Base-by-base conservation (phyloP, 2,329 filamentous ascomycete species). In the Aspergillus spinulosporus region DNA sequence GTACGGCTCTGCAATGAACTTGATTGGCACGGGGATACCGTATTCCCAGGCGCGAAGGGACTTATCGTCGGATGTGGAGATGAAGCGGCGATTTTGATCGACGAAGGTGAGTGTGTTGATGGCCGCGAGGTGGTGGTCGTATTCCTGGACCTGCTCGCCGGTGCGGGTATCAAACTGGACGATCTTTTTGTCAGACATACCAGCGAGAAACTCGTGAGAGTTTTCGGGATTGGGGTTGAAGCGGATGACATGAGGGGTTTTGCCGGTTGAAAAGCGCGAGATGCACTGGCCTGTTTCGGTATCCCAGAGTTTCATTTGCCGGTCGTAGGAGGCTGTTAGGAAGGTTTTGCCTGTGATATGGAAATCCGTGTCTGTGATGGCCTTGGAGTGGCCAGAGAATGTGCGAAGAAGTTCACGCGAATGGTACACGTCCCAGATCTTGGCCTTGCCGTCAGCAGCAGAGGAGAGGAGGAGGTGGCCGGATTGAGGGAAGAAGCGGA, bases 111-210 rank as follows among this genome's bases (percentile, higher is more conserved):
- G 90, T 7, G 94, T 97, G 77, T 99, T 99, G 79, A 99, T 88
- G 26, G 94, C 91, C n/a, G 92, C 94, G 60, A 99, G 79, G 73
- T 99, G 94, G 74, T 99, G 94, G 70, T 99, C 93, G 77, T 99
- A 99, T 78, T 97, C 94, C 71, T 99, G 95, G 9, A 96, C 89
- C 57, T 94, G 82, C 66, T 95, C 86, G 63, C 85, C 85, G 5
- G 87, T 86, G 29, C 95, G 85, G 2, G 87, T 92, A 74, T 99
- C 94, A 74, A 95, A 99, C 71, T 99, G 94, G 42, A 99, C 83
- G 65, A 99, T 99, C 80, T 97, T 97, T 80, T 99, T 99, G 75
- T 99, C 93, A 37, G 90, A 94, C 90, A 97, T 95, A 67, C 94
- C 94, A 1, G 92, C 92, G 54, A 99, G 77, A 74, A 99, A 99